Conservation (phyloP, 1,284 basidiomycete genomes). For the Rhodotorula sp. region DNA sequence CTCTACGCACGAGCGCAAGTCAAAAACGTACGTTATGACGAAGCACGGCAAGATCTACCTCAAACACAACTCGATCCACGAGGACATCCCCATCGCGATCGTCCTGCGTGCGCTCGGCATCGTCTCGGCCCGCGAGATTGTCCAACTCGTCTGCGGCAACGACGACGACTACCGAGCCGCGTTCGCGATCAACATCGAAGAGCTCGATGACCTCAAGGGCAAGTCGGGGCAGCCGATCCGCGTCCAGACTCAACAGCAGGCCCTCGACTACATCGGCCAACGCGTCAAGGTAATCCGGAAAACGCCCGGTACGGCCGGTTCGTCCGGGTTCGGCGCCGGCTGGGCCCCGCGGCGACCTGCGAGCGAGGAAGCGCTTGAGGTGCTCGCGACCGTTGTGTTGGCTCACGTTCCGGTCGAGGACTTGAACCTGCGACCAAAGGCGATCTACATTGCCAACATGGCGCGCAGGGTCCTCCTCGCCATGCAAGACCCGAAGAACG, state of each 20-base stretch:
- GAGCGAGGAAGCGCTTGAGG: conserved; percentile 93
- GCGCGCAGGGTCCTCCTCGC: conserved; percentile 93
- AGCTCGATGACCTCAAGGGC: conserved; percentile 67
- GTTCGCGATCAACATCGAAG: conserved; percentile 91
- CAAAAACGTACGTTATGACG: conserved; percentile 95
- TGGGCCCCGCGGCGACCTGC: conserved; percentile 69
- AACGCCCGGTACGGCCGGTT: conserved; percentile 58
- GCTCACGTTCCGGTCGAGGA: conserved; percentile 92
- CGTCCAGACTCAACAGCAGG: conserved; percentile 87
- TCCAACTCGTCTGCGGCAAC: conserved; percentile 89
- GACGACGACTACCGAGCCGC: conserved; percentile 83
- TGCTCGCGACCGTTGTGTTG: conserved; percentile 92
- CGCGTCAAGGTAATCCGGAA: conserved; percentile 81
- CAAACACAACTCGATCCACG: conserved; percentile 97
- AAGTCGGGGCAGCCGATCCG: conserved; percentile 30
- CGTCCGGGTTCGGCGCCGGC: background rate
- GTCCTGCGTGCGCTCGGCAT: conserved; percentile 95
- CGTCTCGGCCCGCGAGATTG: conserved; percentile 96
- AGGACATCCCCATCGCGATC: conserved; percentile 94
- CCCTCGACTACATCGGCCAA: conserved; percentile 90
- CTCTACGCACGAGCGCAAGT: conserved; percentile 96
- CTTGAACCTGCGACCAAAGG: conserved; percentile 90
- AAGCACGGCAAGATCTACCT: conserved; percentile 93
- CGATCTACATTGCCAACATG: conserved; percentile 98
- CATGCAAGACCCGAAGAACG: conserved; percentile 93